Base-by-base conservation (phyloP, 2,329 filamentous ascomycete species). In the Cordyceps cicadae region DNA sequence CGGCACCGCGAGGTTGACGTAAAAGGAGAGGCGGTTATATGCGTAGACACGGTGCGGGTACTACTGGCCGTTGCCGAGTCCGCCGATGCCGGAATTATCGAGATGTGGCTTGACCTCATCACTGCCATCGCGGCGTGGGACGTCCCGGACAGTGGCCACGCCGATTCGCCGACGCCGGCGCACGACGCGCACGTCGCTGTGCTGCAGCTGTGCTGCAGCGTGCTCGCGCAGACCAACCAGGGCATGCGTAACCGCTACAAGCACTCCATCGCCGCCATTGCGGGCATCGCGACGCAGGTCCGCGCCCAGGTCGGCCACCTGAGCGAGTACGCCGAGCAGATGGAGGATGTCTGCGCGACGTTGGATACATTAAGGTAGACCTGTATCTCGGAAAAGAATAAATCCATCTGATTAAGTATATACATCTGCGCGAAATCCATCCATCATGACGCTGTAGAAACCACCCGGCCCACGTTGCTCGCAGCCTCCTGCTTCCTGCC, bases 21-120 rank as follows among this genome's bases (percentile, higher is more conserved):
- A 6, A 75, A 77, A 9, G 34, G 37, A 15, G 67, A 70, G 6
- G 74, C 78, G 5, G 67, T 73, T 12, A 75, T 82, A 17, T 84
- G 81, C 3, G 73, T 80, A 29, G 81, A 86, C 62, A 78, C 85
- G 46, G 76, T 86, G 12, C 77, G 82, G 1, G 71, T 85, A 1
- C 71, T 88, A 5, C 72, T 85, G 15, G 75, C 76, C 1, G 69
- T 86, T 7, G 75, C 77, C 1, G 82, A 86, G 14, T 15, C 2
- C 66, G 70, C 73, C 39, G 76, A 79, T 64, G 67, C 69, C 24
- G 24, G 24, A 24, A 71, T 74, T 7, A 4, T 24, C 24, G 82
- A 86, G 64, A 76, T 76, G 2, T 86, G 84, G 83, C 81, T 87
- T 77, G 74, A 77, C 39, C 64, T 81, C 8, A 75, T 86, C 39